Percentiles rank a stretch among this genome's conserved stretches.
Conservation (phyloP, 208 protist genomes). For the Leishmania arabica region DNA sequence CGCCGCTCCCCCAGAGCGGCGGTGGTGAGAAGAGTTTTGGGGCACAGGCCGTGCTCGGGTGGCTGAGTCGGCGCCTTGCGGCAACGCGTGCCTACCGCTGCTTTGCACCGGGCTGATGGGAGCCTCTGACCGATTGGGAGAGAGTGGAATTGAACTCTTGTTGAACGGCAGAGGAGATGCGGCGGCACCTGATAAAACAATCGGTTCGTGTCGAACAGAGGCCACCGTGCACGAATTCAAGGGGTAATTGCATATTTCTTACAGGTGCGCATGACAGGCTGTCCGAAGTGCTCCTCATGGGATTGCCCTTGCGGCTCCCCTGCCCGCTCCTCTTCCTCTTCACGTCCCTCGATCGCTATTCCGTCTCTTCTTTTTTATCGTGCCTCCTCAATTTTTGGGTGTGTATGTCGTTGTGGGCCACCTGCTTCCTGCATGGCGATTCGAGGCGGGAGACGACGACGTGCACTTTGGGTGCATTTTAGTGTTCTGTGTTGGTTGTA, state of each 20-base stretch:
- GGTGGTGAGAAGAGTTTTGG: no score
- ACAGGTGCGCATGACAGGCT: background rate
- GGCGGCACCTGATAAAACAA: background rate
- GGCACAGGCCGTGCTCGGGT: no score
- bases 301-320: background rate
- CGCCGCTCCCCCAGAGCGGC: no score
- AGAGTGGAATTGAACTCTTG: no score
- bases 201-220: background rate
- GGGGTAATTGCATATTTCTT: background rate
- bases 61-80: no score
- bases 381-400: background rate
- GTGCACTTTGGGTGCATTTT: background rate
- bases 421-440: background rate
- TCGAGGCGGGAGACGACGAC: background rate
- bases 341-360: background rate
- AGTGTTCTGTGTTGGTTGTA: background rate
- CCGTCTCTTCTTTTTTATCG: background rate
- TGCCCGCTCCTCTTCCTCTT: background rate
- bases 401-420: background rate
- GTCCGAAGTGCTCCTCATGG: background rate
- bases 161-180: no score
- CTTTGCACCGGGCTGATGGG: background rate
- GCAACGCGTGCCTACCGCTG: background rate
- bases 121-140: background rate
- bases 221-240: background rate